Evolutionary conservation across 139 green algal species (phyloP).

Genomic region (Pedinophyceae sp.): DNA sequence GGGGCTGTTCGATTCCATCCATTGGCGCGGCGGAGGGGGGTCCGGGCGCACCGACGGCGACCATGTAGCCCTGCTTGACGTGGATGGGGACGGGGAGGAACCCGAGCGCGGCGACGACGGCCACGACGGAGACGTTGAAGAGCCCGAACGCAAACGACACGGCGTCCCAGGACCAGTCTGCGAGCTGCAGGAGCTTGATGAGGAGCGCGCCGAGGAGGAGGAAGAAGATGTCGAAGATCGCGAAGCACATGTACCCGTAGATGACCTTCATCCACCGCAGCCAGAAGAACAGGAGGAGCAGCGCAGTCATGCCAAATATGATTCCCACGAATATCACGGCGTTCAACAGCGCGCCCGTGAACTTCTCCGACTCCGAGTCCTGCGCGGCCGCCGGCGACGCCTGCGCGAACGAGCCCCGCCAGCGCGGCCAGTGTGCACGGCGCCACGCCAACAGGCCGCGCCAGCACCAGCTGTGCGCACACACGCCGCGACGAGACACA

Average conservation of each 20-base stretch:
- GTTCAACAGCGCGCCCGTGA: conserved; percentile 74
- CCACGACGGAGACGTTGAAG: conserved; percentile 76
- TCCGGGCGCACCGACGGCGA: conserved; percentile 61
- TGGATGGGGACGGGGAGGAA: conserved; percentile 12
- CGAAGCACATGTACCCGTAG: conserved; percentile 87
- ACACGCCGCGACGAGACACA: too few species aligned
- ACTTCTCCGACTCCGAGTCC: conserved; percentile 58
- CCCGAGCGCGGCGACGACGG: background rate
- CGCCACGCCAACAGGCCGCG: background rate
- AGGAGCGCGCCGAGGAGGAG: conserved; percentile 47
- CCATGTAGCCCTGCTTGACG: conserved; percentile 78
- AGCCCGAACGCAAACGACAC: conserved; percentile 67
- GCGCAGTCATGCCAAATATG: conserved; percentile 66
- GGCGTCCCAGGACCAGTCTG: conserved; percentile 55
- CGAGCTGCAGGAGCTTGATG: conserved; percentile 22
- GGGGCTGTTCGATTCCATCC: too few species aligned
- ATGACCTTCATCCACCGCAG: conserved; percentile 65
- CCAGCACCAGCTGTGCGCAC: background rate
- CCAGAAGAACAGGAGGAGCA: conserved; percentile 85
- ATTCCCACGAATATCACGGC: conserved; percentile 74
- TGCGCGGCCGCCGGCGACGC: background rate
- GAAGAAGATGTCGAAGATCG: conserved; percentile 86
- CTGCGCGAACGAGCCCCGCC: background rate
- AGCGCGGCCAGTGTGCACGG: background rate
- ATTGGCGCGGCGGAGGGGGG: too few species aligned